Conservation (phyloP, 2,329 filamentous ascomycete genomes). For the Rutstroemia sp. region DNA sequence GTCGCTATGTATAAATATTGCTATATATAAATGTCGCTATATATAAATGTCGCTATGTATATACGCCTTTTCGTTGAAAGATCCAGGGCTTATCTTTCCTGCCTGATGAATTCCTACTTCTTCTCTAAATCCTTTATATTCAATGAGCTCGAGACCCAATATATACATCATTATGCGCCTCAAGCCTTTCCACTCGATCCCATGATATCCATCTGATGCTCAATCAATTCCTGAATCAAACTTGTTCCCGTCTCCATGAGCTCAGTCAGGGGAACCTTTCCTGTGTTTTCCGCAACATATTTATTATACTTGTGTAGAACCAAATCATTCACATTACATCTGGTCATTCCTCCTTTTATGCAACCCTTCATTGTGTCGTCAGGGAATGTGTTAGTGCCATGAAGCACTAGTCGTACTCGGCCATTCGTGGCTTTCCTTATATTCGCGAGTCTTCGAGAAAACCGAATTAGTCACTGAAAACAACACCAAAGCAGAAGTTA, state of each 20-base stretch:
- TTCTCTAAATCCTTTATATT: no score
- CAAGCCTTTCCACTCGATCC: conserved; percentile 22
- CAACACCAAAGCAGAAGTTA: neutral
- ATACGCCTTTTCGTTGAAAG: no score
- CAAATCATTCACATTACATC: conserved; percentile 26
- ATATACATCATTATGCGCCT: neutral
- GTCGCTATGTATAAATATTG: neutral
- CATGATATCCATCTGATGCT: conserved; percentile 23
- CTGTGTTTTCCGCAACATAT: conserved; percentile 18
- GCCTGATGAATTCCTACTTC: no score
- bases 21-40: neutral
- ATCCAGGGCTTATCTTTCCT: no score
- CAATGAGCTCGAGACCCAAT: no score
- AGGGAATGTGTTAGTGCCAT: conserved; percentile 48
- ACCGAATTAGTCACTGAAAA: neutral
- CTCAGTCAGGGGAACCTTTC: conserved; percentile 21
- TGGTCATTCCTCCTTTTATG: conserved; percentile 38
- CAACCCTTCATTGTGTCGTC: conserved; percentile 42
- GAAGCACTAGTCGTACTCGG: conserved; percentile 42
- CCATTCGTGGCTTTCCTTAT: conserved; percentile 26
- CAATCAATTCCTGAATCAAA: conserved; percentile 21
- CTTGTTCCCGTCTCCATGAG: conserved; percentile 23
- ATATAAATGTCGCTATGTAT: no score
- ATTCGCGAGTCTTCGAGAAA: conserved; percentile 6
- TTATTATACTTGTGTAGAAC: conserved; percentile 21